Evolutionary conservation across 2,329 filamentous ascomycete genomes (phyloP).

Genomic region (Moelleriella libera): DNA sequence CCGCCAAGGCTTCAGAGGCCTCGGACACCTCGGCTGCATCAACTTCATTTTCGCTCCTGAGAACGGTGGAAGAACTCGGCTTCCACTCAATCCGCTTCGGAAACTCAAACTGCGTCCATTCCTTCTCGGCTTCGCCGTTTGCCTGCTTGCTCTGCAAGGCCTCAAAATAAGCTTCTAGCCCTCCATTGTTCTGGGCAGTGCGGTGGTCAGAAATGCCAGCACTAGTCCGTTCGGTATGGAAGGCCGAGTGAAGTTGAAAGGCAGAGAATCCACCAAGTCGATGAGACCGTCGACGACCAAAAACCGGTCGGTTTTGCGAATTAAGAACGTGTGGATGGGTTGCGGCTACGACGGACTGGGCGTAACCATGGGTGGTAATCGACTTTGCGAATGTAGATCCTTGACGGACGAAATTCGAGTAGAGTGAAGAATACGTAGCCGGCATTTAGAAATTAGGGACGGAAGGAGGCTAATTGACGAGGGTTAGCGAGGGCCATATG

Average conservation of each 20-base stretch:
- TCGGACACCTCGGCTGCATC: constrained; percentile 19
- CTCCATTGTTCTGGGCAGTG: constrained; percentile 41
- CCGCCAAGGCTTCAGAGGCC: constrained; percentile 21
- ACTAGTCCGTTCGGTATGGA: constrained; percentile 45
- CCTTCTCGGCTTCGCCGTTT: constrained; percentile 50
- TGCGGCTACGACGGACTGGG: constrained; percentile 91
- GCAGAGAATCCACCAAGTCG: constrained; percentile 39
- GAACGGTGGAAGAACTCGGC: constrained; percentile 38
- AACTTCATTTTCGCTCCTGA: constrained; percentile 44
- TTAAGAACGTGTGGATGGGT: constrained; percentile 68
- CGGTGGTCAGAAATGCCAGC: constrained; percentile 41
- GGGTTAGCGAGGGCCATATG: neutral
- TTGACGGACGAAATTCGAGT: constrained; percentile 83
- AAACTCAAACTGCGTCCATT: constrained; percentile 88
- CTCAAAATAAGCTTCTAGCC: constrained; percentile 82
- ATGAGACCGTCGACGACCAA: constrained; percentile 42
- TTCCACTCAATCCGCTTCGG: constrained; percentile 85
- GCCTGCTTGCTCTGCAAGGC: constrained; percentile 71
- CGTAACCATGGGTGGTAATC: constrained; percentile 93
- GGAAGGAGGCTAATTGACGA: constrained; percentile 20
- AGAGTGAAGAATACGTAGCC: constrained; percentile 53
- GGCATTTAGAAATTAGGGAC: constrained; percentile 74
- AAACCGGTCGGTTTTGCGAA: constrained; percentile 53
- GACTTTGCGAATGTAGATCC: constrained; percentile 77
- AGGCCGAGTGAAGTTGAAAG: constrained; percentile 61